phyloP scores from a whole-genome alignment of 805 yeast species.

The Kodamaea jinghongensis region DNA sequence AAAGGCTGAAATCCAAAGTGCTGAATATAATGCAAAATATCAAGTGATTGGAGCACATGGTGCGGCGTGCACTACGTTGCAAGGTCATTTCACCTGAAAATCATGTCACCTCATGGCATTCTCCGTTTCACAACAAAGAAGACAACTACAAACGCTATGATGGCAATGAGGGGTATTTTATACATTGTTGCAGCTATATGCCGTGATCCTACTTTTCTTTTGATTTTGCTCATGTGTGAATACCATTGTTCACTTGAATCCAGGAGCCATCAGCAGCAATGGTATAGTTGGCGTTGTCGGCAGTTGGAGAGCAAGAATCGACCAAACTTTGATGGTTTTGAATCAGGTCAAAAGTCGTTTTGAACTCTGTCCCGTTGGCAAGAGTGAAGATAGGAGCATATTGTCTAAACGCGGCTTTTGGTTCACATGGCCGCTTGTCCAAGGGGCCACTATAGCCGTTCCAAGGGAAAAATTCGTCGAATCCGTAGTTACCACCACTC shows the following conservation, averaged over 20 bases:
- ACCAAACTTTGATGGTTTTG: not conserved
- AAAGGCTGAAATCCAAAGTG: no score
- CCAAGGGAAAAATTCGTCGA: slow-evolving; percentile 1
- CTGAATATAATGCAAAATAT: no score
- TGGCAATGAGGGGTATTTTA: no score
- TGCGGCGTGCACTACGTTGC: no score
- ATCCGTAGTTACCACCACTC: not conserved
- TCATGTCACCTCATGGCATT: no score
- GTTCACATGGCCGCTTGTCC: not conserved
- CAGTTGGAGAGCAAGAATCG: not conserved
- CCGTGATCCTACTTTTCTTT: no score
- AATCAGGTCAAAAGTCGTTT: not conserved
- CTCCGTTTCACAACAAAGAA: no score
- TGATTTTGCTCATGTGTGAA: no score
- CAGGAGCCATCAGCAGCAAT: not conserved
- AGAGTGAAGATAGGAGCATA: slow-evolving; percentile 2
- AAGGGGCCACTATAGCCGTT: not conserved
- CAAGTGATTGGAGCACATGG: no score
- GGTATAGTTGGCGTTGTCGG: not conserved
- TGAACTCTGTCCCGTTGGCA: not conserved
- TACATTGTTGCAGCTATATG: no score
- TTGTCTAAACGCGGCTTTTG: slow-evolving; percentile 1
- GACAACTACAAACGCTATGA: no score
- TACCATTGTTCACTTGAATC: not conserved
- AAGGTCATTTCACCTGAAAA: no score